phyloP scores from a whole-genome alignment of 768 basidiomycete genomes.

The Mycena capillaripes region DNA sequence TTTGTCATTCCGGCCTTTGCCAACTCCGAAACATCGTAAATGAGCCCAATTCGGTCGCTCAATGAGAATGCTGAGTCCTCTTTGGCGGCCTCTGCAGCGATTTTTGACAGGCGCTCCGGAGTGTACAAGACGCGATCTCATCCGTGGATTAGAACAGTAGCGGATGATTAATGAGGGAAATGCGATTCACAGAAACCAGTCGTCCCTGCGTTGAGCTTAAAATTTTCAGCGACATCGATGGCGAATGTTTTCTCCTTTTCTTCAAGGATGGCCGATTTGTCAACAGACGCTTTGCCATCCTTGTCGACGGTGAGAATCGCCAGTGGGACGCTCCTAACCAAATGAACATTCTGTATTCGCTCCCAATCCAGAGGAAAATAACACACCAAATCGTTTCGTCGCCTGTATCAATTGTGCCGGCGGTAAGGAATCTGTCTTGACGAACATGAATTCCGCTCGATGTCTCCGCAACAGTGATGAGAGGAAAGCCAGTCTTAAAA shows the following conservation, averaged over 20 bases:
- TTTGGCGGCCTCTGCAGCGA: conserved; percentile 84
- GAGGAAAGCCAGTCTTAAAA: conserved; percentile 74
- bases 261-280: conserved; percentile 74
- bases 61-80: conserved; percentile 75
- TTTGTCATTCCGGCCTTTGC: conserved; percentile 84
- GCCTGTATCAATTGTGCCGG: conserved; percentile 83
- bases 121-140: conserved; percentile 92
- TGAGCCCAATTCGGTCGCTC: conserved; percentile 90
- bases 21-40: conserved; percentile 86
- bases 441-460: conserved; percentile 78
- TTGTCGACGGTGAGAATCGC: conserved; percentile 73
- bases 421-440: conserved; percentile 94
- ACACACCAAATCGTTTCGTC: conserved; percentile 89
- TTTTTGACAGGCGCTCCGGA: conserved; percentile 79
- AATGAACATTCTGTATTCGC: background rate
- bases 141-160: conserved; percentile 58
- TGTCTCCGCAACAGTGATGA: conserved; percentile 87
- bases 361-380: background rate
- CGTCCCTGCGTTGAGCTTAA: conserved; percentile 93
- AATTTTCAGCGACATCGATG: conserved; percentile 82
- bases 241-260: conserved; percentile 76
- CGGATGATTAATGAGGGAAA: background rate
- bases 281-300: conserved; percentile 68
- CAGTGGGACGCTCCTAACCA: conserved; percentile 82
- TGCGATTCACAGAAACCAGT: conserved; percentile 80